A percentile compares a stretch with the other conserved stretches of the same genome.
Conservation (phyloP, 108 stramenopile species). For the Licmophora abbreviata region DNA sequence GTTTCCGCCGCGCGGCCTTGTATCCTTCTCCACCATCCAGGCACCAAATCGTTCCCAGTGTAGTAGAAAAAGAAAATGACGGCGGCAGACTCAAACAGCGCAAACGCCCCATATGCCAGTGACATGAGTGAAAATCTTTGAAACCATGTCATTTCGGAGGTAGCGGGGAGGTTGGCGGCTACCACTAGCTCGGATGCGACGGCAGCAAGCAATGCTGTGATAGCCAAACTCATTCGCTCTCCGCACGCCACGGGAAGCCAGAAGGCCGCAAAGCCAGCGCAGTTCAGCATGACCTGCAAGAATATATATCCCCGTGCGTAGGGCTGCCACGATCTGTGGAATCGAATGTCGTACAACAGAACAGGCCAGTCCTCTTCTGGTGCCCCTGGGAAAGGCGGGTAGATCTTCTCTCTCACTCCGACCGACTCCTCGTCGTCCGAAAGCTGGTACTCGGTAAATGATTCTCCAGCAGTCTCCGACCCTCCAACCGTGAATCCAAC, state of each 20-base stretch:
- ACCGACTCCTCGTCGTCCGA: too few species aligned
- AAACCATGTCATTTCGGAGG: constrained; percentile 30
- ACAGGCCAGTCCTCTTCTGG: constrained; percentile 40
- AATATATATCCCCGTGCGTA: constrained; percentile 27
- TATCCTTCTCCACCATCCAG: constrained; percentile 8
- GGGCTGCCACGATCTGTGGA: constrained; percentile 29
- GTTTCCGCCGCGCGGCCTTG: background rate
- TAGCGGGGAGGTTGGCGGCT: constrained; percentile 19
- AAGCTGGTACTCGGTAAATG: constrained; percentile 19
- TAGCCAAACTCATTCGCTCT: constrained; percentile 35
- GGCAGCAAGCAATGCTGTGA: constrained; percentile 29
- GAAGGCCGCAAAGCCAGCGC: constrained; percentile 25
- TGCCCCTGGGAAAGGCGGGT: constrained; percentile 16
- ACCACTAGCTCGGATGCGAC: constrained; percentile 32
- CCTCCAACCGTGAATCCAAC: constrained; percentile 17
- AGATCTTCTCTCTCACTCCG: constrained; percentile 6
- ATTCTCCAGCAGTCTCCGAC: constrained; percentile 26
- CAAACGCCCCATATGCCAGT: constrained; percentile 13
- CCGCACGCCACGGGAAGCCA: constrained; percentile 35
- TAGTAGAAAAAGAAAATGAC: constrained; percentile 27
- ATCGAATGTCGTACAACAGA: constrained; percentile 17
- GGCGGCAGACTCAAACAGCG: constrained; percentile 23
- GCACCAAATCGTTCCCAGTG: constrained; percentile 5
- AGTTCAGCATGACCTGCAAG: constrained; percentile 21
- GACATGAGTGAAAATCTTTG: constrained; percentile 16